Evolutionary conservation across 2,329 filamentous ascomycete genomes (phyloP).

Genomic region (Ceratocystis albifundus): DNA sequence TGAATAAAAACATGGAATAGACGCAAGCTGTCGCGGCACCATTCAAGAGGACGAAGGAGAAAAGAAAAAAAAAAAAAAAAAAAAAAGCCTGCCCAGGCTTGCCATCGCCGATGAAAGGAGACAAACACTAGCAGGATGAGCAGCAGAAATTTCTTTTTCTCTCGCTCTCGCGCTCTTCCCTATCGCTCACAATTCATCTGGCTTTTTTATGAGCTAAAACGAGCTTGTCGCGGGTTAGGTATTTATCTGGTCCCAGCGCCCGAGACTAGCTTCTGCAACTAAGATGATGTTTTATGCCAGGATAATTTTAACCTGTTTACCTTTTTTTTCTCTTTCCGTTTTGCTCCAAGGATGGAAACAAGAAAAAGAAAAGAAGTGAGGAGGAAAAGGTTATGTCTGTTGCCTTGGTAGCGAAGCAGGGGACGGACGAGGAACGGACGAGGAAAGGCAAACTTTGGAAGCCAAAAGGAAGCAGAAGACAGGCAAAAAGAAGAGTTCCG

Average conservation of each 20-base stretch:
- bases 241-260: constrained; percentile 8
- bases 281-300: constrained; percentile 10
- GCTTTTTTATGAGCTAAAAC: background rate
- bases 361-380: background rate
- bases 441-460: background rate
- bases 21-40: background rate
- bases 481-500: background rate
- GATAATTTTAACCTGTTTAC: background rate
- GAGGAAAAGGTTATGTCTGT: background rate
- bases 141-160: constrained; percentile 4
- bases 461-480: background rate
- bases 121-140: background rate
- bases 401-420: constrained; percentile 5
- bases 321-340: background rate
- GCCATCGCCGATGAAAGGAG: background rate
- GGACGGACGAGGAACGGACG: background rate
- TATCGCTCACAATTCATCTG: background rate
- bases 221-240: constrained; percentile 1
- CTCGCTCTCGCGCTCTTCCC: background rate
- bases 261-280: constrained; percentile 1
- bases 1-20: background rate
- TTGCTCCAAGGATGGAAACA: background rate
- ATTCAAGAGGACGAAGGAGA: too few species aligned
- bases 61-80: background rate
- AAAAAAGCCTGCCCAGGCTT: background rate